Percentiles rank a stretch among this genome's conserved stretches.
Evolutionary conservation across 371 early-diverging fungal genomes (phyloP).

Genomic region (Mycotypha africana): DNA sequence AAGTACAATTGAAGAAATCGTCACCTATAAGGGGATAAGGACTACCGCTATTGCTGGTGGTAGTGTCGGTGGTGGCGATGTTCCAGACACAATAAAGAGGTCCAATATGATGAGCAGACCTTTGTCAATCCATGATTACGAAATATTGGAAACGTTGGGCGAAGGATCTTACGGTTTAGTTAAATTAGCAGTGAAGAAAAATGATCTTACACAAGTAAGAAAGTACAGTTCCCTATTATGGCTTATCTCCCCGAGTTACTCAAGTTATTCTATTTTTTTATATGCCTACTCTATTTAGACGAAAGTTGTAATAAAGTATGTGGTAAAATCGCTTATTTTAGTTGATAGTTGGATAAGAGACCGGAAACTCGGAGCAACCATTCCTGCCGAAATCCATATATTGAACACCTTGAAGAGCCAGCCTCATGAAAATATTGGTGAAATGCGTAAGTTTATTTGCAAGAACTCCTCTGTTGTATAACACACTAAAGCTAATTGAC

Average conservation of each 20-base stretch:
- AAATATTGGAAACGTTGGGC: conserved; percentile 56
- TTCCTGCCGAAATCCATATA: conserved; percentile 70
- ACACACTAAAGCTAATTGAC: neutral
- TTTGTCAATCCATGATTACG: conserved; percentile 51
- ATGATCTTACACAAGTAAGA: conserved; percentile 38
- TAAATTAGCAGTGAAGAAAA: conserved; percentile 47
- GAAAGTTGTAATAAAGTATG: conserved; percentile 71
- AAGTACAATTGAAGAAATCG: no score
- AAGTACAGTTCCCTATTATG: conserved; percentile 4
- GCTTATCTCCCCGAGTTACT: conserved; percentile 6
- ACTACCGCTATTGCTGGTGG: no score
- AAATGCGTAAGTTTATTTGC: conserved; percentile 38
- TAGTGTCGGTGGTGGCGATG: no score
- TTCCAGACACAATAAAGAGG: no score
- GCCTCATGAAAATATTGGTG: conserved; percentile 59
- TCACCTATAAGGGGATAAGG: no score
- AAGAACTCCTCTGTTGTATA: neutral
- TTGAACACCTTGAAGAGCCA: conserved; percentile 52
- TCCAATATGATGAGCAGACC: neutral
- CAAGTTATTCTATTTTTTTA: conserved; percentile 2
- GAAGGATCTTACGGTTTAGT: conserved; percentile 74
- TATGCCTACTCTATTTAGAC: conserved; percentile 24
- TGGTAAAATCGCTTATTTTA: conserved; percentile 69
- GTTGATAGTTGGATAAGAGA: conserved; percentile 68
- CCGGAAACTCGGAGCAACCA: conserved; percentile 52